These are phyloP conservation scores for Colletotrichum cereale DNA, from an alignment of 2,329 filamentous ascomycete species.

Conservation along the genomic window DNA sequence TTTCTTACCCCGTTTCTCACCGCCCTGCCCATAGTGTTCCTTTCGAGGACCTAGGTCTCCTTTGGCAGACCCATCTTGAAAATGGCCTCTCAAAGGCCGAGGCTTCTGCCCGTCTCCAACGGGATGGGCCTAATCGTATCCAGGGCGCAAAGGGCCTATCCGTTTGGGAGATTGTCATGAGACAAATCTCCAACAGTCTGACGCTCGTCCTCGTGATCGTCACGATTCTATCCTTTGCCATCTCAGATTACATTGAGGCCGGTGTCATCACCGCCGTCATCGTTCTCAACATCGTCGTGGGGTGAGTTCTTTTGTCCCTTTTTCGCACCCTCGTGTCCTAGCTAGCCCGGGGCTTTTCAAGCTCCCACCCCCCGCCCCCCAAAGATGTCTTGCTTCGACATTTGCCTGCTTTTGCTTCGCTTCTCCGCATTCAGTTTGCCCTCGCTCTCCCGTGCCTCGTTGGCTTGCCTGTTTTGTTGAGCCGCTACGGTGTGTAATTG, in stretches of 20 bases:
- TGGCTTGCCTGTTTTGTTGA: conserved; percentile 6
- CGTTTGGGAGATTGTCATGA: conserved; percentile 80
- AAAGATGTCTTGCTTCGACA: neutral
- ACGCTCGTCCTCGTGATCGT: conserved; percentile 81
- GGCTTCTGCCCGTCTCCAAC: conserved; percentile 73
- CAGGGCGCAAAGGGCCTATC: conserved; percentile 79
- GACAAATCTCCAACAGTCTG: conserved; percentile 82
- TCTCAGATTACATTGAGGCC: conserved; percentile 73
- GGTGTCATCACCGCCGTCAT: conserved; percentile 74
- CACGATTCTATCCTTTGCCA: conserved; percentile 77
- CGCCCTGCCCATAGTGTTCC: conserved; percentile 45
- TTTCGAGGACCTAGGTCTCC: conserved; percentile 46
- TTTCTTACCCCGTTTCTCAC: conserved; percentile 32
- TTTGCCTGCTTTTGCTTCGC: neutral
- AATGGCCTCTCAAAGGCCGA: conserved; percentile 74
- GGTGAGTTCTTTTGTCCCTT: conserved; percentile 56
- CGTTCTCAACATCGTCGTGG: conserved; percentile 75
- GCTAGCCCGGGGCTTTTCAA: neutral
- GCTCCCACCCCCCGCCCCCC: neutral
- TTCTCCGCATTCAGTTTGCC: neutral
- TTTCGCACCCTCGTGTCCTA: neutral
- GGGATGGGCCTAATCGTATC: conserved; percentile 78
- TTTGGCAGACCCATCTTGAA: conserved; percentile 58
- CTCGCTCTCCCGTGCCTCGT: neutral
- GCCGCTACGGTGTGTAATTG: conserved; percentile 9